A percentile compares a stretch with the other conserved stretches of the same genome.
Evolutionary conservation across 768 basidiomycete genomes (phyloP).

Genomic region (Podaxis mareebaensis): DNA sequence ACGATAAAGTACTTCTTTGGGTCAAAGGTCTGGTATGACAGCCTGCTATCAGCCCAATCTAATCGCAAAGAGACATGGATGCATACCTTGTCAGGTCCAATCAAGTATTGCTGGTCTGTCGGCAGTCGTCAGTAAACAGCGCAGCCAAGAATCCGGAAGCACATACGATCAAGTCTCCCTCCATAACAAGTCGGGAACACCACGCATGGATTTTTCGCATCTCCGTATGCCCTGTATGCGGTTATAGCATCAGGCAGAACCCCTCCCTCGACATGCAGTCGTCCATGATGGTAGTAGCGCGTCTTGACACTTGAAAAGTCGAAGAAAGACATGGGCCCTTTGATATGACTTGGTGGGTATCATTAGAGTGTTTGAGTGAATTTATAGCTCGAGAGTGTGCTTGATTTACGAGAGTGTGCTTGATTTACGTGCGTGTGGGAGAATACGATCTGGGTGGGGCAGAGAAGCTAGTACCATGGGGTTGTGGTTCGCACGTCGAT

Average conservation of each 20-base stretch:
- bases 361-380: not conserved
- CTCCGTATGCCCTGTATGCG: conserved; percentile 56
- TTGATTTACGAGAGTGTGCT: not conserved
- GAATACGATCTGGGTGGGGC: not conserved
- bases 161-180: conserved; percentile 50
- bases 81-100: conserved; percentile 50
- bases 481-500: not conserved
- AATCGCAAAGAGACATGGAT: not conserved
- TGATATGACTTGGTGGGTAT: not conserved
- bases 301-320: conserved; percentile 21
- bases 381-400: not conserved
- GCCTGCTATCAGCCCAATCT: not conserved
- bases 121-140: not conserved
- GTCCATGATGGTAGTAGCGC: conserved; percentile 54
- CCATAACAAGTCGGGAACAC: conserved; percentile 62
- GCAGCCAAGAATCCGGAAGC: not conserved
- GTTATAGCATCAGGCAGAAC: conserved; percentile 56
- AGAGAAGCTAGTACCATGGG: not conserved
- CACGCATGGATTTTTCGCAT: conserved; percentile 52
- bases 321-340: not conserved
- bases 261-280: conserved; percentile 52
- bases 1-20: conserved; percentile 54
- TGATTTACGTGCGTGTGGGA: not conserved
- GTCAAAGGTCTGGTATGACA: conserved; percentile 41
- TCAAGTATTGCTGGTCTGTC: conserved; percentile 44